These are phyloP conservation scores for Paramarasmius palmivorus DNA, from an alignment of 1,284 basidiomycete genomes.

Conservation along the genomic window DNA sequence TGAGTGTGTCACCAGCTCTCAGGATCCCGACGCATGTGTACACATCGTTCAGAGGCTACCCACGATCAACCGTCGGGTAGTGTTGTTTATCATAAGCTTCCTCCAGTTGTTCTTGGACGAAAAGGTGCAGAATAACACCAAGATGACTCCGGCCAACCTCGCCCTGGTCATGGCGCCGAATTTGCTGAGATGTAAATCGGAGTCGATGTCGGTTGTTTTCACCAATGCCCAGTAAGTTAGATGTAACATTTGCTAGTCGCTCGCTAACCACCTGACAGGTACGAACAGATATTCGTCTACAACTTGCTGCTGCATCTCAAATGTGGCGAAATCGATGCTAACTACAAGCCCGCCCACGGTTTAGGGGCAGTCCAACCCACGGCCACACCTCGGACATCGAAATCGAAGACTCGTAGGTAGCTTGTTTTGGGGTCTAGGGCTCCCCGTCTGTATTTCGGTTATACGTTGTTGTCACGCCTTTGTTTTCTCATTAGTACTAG, in stretches of 20 bases:
- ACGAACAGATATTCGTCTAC: slow-evolving; percentile 86
- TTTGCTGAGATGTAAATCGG: slow-evolving; percentile 78
- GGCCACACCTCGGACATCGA: slow-evolving; percentile 40
- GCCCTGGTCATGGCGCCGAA: slow-evolving; percentile 89
- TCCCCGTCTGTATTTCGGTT: too few species aligned
- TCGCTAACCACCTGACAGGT: slow-evolving; percentile 43
- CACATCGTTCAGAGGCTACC: slow-evolving; percentile 77
- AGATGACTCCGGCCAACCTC: slow-evolving; percentile 84
- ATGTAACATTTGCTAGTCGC: slow-evolving; percentile 9
- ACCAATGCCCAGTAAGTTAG: slow-evolving; percentile 80
- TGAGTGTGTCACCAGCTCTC: slow-evolving; percentile 75
- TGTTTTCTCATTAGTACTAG: not conserved
- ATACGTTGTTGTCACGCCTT: too few species aligned
- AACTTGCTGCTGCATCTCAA: slow-evolving; percentile 80
- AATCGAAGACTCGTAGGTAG: slow-evolving; percentile 46
- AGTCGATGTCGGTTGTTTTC: slow-evolving; percentile 83
- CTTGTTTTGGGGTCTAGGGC: not conserved
- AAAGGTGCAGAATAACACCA: slow-evolving; percentile 69
- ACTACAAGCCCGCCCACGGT: slow-evolving; percentile 78
- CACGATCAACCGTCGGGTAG: slow-evolving; percentile 79
- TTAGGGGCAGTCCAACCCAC: slow-evolving; percentile 57
- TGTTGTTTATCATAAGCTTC: slow-evolving; percentile 87
- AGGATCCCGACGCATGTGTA: slow-evolving; percentile 69
- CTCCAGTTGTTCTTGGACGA: slow-evolving; percentile 85
- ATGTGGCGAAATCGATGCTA: slow-evolving; percentile 70